These are phyloP conservation scores for Hemileia vastatrix DNA, from an alignment of 1,284 basidiomycete genomes.

Conservation along the genomic window DNA sequence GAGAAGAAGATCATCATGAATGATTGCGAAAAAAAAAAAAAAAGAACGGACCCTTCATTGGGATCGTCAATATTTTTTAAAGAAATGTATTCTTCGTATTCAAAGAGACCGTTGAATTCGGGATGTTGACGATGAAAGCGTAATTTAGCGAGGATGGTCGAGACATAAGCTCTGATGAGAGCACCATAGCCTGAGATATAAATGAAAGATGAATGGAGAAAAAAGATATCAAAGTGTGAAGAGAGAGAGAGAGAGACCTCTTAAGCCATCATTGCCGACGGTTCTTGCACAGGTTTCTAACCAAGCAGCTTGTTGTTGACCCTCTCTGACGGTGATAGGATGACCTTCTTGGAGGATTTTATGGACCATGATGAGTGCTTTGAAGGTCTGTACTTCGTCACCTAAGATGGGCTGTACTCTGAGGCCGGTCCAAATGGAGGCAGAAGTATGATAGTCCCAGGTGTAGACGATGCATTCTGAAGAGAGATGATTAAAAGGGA, in stretches of 20 bases:
- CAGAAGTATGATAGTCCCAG: slow-evolving; percentile 95
- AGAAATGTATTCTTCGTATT: slow-evolving; percentile 93
- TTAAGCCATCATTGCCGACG: slow-evolving; percentile 63
- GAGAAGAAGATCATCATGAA: not conserved
- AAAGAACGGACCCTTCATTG: slow-evolving; percentile 70
- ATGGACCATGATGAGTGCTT: slow-evolving; percentile 87
- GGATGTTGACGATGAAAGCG: slow-evolving; percentile 84
- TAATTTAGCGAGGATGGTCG: slow-evolving; percentile 86
- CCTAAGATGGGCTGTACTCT: slow-evolving; percentile 86
- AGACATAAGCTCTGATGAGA: slow-evolving; percentile 84
- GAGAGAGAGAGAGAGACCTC: slow-evolving; percentile 52
- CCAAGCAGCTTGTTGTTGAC: slow-evolving; percentile 91
- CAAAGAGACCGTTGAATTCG: slow-evolving; percentile 91
- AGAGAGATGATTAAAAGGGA: not conserved
- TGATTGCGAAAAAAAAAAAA: not conserved
- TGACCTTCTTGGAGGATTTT: slow-evolving; percentile 93
- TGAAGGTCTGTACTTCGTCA: slow-evolving; percentile 94
- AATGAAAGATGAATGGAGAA: not conserved
- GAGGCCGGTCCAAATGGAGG: slow-evolving; percentile 90
- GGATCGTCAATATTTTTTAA: slow-evolving; percentile 93
- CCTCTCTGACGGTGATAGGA: slow-evolving; percentile 81
- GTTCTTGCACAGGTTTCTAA: slow-evolving; percentile 87
- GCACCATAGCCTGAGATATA: slow-evolving; percentile 64
- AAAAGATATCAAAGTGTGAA: too few species aligned
- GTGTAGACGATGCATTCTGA: slow-evolving; percentile 93